phyloP scores from a whole-genome alignment of 306 rosid species.

The Myrica gale region DNA sequence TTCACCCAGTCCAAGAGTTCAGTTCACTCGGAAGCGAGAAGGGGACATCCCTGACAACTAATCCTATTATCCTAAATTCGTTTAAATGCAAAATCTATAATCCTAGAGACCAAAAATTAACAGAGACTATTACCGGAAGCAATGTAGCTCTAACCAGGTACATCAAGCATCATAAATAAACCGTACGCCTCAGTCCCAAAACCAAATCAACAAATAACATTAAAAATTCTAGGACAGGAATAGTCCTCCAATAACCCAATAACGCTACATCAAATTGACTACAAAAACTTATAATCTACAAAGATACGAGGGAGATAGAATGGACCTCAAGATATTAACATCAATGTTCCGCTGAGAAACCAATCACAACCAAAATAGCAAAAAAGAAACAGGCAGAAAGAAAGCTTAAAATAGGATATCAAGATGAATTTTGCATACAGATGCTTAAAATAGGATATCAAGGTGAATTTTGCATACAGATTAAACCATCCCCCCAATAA shows the following conservation, averaged over 20 bases:
- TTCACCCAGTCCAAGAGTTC: not conserved
- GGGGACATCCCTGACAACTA: no score
- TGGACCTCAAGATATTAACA: not conserved
- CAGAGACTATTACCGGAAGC: not conserved
- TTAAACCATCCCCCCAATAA: not conserved
- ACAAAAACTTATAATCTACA: not conserved
- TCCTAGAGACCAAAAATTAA: not conserved
- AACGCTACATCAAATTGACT: not conserved
- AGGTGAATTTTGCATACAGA: not conserved
- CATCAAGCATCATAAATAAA: not conserved
- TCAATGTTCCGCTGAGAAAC: not conserved
- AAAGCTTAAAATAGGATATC: not conserved
- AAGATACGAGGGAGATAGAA: not conserved
- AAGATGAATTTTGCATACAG: not conserved
- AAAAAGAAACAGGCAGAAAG: not conserved
- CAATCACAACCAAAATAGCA: not conserved
- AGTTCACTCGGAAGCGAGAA: no score
- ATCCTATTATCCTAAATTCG: not conserved
- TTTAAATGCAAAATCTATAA: not conserved
- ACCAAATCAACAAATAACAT: not conserved
- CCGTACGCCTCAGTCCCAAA: not conserved
- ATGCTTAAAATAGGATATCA: not conserved
- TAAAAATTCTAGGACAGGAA: not conserved
- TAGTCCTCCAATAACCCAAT: not conserved
- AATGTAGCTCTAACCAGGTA: not conserved